Conservation (phyloP, 495 filamentous ascomycete genomes). For the Podospora fimiseda region DNA sequence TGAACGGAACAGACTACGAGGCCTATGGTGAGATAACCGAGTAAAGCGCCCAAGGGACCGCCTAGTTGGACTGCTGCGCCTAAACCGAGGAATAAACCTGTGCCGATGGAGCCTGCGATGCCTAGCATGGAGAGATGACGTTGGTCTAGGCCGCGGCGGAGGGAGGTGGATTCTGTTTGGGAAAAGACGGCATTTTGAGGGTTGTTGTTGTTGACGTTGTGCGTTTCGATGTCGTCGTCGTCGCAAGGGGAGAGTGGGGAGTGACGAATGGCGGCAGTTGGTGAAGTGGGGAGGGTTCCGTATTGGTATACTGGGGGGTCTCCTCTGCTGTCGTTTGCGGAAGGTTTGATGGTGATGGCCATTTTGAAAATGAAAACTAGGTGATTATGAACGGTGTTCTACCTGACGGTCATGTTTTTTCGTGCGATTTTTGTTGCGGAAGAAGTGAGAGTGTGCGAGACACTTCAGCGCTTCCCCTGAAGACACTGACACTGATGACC, state of each 20-base stretch:
- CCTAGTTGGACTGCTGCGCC: slow-evolving; percentile 43
- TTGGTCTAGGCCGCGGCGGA: slow-evolving; percentile 37
- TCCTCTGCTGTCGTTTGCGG: no score
- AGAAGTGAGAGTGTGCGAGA: no score
- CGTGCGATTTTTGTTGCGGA: no score
- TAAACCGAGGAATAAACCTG: slow-evolving; percentile 47
- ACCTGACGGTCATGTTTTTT: no score
- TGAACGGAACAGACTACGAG: slow-evolving; percentile 45
- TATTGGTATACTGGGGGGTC: neutral
- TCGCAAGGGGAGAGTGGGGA: neutral
- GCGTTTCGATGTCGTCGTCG: neutral
- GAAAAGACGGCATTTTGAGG: neutral
- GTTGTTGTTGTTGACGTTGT: neutral
- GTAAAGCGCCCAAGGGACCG: slow-evolving; percentile 44
- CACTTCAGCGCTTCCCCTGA: no score
- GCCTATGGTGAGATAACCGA: slow-evolving; percentile 50
- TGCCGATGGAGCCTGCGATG: slow-evolving; percentile 46
- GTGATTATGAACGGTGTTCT: no score
- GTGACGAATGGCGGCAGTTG: neutral
- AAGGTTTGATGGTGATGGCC: neutral
- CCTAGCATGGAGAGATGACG: slow-evolving; percentile 46
- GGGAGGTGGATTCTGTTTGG: slow-evolving; percentile 23
- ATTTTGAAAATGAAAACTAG: no score
- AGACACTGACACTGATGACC: no score
- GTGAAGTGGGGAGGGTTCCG: neutral